Percentiles rank a stretch among this genome's conserved stretches.
These are phyloP conservation scores for Magnusiomyces clavatus DNA, from an alignment of 1,139 yeast species.

Conservation along the genomic window DNA sequence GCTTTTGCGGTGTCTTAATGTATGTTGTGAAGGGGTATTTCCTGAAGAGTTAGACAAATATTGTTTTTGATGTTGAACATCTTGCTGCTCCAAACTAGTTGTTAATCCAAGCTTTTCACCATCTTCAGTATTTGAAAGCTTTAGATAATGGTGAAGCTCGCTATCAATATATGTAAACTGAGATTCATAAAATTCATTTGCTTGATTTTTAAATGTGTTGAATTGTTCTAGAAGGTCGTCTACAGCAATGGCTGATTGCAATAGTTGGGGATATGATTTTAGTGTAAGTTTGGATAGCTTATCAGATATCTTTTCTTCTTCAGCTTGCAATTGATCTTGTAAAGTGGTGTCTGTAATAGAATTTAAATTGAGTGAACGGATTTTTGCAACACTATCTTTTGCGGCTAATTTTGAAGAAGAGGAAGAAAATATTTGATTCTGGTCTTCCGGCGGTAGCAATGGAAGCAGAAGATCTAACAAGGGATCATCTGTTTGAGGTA, in stretches of 20 bases:
- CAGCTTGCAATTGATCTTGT: background rate
- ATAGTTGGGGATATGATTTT: conserved; percentile 20
- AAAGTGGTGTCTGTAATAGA: background rate
- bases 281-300: conserved; percentile 5
- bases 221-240: conserved; percentile 15
- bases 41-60: background rate
- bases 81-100: no score
- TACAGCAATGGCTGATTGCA: conserved; percentile 16
- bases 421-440: background rate
- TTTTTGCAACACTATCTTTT: background rate
- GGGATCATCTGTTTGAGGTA: no score
- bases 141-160: conserved; percentile 10
- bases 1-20: conserved; percentile 6
- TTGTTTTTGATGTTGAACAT: no score
- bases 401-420: background rate
- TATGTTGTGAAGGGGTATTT: conserved; percentile 1
- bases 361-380: background rate
- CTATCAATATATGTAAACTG: conserved; percentile 12
- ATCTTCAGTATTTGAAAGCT: background rate
- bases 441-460: background rate
- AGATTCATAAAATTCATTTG: conserved; percentile 12
- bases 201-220: conserved; percentile 16
- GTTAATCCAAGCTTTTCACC: background rate
- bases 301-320: background rate
- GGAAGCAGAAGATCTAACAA: no score